These are phyloP conservation scores for Alternaria sp. DNA, from an alignment of 2,329 filamentous ascomycete species.

Conservation along the genomic window DNA sequence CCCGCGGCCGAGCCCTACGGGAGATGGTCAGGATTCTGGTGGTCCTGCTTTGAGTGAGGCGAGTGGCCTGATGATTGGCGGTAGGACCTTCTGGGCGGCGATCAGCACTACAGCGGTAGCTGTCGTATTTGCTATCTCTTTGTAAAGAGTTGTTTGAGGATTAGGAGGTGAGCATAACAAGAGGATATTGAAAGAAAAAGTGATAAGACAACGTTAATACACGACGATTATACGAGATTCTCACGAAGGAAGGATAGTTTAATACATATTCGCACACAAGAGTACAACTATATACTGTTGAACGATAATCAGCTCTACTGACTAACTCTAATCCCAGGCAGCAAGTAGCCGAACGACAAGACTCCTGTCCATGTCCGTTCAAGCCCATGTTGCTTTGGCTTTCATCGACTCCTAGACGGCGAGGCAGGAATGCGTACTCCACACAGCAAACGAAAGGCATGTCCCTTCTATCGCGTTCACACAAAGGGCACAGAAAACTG, in stretches of 20 bases:
- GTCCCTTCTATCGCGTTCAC: not conserved
- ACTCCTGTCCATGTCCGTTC: not conserved
- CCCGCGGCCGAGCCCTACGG: constrained; percentile 28
- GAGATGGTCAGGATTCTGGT: not conserved
- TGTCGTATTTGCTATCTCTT: constrained; percentile 30
- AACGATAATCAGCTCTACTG: not conserved
- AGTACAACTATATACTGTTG: not conserved
- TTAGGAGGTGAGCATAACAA: not conserved
- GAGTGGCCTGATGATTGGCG: constrained; percentile 19
- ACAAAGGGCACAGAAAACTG: not conserved
- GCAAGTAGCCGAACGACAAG: not conserved
- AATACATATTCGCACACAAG: not conserved
- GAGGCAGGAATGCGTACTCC: not conserved
- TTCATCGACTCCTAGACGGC: not conserved
- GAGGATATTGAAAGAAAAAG: not conserved
- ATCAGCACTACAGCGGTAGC: constrained; percentile 26
- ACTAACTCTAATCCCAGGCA: not conserved
- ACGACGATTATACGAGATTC: not conserved
- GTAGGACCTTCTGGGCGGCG: constrained; percentile 10
- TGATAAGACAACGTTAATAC: not conserved
- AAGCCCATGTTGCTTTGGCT: too few species aligned
- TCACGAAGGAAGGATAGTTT: constrained; percentile 1
- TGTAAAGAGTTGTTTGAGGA: constrained; percentile 20
- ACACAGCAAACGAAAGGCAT: not conserved
- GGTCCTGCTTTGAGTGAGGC: constrained; percentile 19